Conservation (phyloP, 1,284 basidiomycete species). For the Macrocystidia cucumis region DNA sequence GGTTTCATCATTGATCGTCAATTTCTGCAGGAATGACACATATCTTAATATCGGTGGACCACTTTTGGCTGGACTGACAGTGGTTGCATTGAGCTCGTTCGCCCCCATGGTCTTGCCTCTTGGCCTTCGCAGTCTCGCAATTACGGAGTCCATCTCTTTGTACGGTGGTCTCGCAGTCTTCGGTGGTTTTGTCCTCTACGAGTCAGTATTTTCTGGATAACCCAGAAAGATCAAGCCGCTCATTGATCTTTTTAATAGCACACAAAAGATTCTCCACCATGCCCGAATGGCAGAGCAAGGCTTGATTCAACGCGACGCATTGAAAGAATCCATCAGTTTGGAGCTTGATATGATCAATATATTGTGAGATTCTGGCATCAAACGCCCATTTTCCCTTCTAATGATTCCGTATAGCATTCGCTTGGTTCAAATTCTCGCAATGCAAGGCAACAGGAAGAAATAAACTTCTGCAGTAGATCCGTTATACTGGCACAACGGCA, state of each 20-base stretch:
- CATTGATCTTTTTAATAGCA: conserved; percentile 29
- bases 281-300: conserved; percentile 71
- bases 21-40: conserved; percentile 58
- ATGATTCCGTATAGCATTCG: conserved; percentile 47
- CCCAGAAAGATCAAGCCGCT: not conserved
- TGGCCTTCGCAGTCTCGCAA: conserved; percentile 68
- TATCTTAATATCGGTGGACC: conserved; percentile 84
- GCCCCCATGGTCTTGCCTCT: conserved; percentile 86
- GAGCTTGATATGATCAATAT: conserved; percentile 88
- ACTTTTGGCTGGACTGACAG: conserved; percentile 78
- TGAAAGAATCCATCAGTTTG: conserved; percentile 73
- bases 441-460: conserved; percentile 46
- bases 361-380: conserved; percentile 45
- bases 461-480: not conserved
- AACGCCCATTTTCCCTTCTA: conserved; percentile 3
- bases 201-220: conserved; percentile 36
- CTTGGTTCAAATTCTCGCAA: conserved; percentile 76
- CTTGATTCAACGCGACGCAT: conserved; percentile 60
- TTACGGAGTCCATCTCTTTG: conserved; percentile 74
- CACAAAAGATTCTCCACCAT: conserved; percentile 76
- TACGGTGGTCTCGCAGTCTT: conserved; percentile 88
- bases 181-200: conserved; percentile 80
- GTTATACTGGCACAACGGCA: no score
- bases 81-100: conserved; percentile 79
- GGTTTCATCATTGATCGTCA: no score